phyloP scores from a whole-genome alignment of 2,329 filamentous ascomycete species.

The Diaporthe longicolla region DNA sequence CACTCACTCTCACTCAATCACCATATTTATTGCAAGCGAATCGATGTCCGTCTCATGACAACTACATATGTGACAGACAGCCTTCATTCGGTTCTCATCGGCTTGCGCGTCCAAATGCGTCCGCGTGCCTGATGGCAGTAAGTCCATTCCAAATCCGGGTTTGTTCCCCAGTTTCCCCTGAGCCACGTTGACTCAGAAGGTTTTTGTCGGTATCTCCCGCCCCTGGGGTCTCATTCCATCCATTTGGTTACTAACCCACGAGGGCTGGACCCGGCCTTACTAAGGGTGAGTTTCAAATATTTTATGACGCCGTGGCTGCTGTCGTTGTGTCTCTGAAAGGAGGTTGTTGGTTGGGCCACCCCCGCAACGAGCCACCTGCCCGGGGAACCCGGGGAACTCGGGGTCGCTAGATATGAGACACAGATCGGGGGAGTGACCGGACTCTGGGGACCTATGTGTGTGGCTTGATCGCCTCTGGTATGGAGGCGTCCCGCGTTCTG shows the following conservation, averaged over 20 bases:
- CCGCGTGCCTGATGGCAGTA: neutral
- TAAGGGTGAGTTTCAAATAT: neutral
- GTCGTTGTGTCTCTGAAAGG: neutral
- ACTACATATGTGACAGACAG: no score
- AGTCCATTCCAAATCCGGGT: slow-evolving; percentile 7
- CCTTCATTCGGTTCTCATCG: neutral
- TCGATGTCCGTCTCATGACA: no score
- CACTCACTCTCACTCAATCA: neutral
- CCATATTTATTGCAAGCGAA: no score
- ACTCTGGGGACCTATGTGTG: neutral
- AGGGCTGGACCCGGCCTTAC: neutral
- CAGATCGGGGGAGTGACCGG: neutral
- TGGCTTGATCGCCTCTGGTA: neutral
- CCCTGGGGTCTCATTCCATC: neutral
- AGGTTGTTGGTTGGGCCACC: no score
- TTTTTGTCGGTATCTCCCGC: neutral
- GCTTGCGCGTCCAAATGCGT: neutral
- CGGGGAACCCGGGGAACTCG: neutral
- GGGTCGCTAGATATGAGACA: slow-evolving; percentile 7
- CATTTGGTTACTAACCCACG: neutral
- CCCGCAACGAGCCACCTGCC: neutral
- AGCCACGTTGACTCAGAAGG: no score
- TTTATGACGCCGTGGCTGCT: neutral
- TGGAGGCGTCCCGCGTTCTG: slow-evolving; percentile 9
- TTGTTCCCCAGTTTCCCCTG: no score